Evolutionary conservation across 805 yeast species (phyloP), one percentile per base, ranked within the genome.

Genomic region (Lachancea thermotolerans): DNA sequence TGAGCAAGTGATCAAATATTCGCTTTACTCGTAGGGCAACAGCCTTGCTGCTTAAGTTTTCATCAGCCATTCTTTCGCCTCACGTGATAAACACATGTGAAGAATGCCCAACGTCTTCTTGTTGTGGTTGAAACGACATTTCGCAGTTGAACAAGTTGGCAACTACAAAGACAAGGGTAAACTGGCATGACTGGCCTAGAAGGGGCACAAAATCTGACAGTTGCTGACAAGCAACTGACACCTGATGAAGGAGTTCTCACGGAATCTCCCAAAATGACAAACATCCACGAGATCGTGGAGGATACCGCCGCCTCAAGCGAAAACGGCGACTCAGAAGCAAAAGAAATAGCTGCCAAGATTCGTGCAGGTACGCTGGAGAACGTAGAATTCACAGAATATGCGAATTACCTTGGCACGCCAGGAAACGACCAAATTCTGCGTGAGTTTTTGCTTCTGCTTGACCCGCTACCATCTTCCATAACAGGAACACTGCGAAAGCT

Each of bases 401-500:
- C 74, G 0, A 59, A 65, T 37, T 68, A 63, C 52, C 45, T 73
- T 31, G 78, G 77, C 3, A 51, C 59, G 2, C 51, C 51, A 9
- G 56, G 55, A 17, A 60, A 62, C 43, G 27, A 45, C 4, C 48
- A 50, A 2, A 60, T 71, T 0, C 60, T 74, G 37, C 45, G 40
- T 9, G 61, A 63, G 30, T 72, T 68, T 53, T 58, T 76, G 62
- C 42, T 50, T 2, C 50, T 71, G 12, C 68, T 74, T 43, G 55
- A 62, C 35, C 75, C 75, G 43, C 65, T 73, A 61, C 71, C 73
- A 39, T 55, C 68, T n/a, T 75, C 77, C 46, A 64, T 87, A 38
- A 65, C 85, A 35, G 61, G 64, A 2, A 70, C 88, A 1, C 70
- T 88, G 14, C 67, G 88, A 29, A 62, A 63, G 37, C 66, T 87